Evolutionary conservation across 208 protist species (phyloP).

Genomic region (Crithidia sp.): DNA sequence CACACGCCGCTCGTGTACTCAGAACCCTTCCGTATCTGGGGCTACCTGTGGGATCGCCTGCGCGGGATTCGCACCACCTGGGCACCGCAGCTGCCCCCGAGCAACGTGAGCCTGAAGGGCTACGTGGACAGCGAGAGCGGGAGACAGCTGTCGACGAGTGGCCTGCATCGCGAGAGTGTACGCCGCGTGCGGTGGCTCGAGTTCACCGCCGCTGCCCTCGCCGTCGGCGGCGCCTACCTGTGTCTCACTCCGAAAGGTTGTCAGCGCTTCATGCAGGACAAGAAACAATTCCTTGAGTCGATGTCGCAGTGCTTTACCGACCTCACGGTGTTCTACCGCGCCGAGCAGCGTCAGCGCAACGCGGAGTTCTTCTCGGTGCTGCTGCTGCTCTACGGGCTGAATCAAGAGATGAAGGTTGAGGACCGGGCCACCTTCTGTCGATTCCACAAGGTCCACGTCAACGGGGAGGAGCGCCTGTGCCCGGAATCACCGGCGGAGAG

Average conservation of each 20-base stretch:
- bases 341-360: constrained; percentile 62
- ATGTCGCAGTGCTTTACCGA: constrained; percentile 89
- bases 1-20: constrained; percentile 66
- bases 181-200: constrained; percentile 80
- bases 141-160: constrained; percentile 3
- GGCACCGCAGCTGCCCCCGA: constrained; percentile 61
- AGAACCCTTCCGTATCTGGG: constrained; percentile 76
- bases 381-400: constrained; percentile 82
- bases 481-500: constrained; percentile 59
- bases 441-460: constrained; percentile 33
- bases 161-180: constrained; percentile 41
- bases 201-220: constrained; percentile 81
- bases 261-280: constrained; percentile 69
- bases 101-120: constrained; percentile 30
- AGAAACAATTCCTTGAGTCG: constrained; percentile 87
- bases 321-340: constrained; percentile 73
- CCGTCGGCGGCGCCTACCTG: constrained; percentile 65
- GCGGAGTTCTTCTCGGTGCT: constrained; percentile 82
- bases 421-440: constrained; percentile 74
- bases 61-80: constrained; percentile 83
- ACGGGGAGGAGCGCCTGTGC: constrained; percentile 27
- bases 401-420: constrained; percentile 77
- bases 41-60: constrained; percentile 85
- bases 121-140: constrained; percentile 30
- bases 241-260: constrained; percentile 69